phyloP scores from a whole-genome alignment of 2,329 filamentous ascomycete genomes.

The Allantophomopsis lycopodina region DNA sequence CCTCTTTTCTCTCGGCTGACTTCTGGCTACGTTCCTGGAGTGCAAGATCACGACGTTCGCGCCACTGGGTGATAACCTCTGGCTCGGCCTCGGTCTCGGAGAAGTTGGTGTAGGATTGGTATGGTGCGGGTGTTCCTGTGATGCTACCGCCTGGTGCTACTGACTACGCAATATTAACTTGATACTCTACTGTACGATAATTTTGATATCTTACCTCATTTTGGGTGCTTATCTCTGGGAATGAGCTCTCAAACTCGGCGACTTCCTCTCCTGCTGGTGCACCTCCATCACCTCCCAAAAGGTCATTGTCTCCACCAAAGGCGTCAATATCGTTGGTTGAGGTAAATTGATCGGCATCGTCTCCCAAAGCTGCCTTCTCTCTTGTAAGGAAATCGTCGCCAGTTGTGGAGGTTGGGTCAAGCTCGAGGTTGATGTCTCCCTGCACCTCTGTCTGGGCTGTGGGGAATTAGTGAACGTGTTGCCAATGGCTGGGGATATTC shows the following conservation, averaged over 20 bases:
- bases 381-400: conserved; percentile 80
- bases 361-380: conserved; percentile 80
- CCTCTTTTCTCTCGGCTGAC: conserved; percentile 67
- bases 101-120: conserved; percentile 12
- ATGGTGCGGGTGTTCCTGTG: conserved; percentile 41
- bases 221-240: conserved; percentile 58
- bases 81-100: conserved; percentile 65
- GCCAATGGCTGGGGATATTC: conserved; percentile 3
- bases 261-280: conserved; percentile 17
- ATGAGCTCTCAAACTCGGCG: conserved; percentile 68
- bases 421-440: conserved; percentile 27
- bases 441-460: conserved; percentile 56
- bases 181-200: not conserved
- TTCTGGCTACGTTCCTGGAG: conserved; percentile 76
- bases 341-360: conserved; percentile 84
- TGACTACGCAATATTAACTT: conserved; percentile 29
- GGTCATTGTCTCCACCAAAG: conserved; percentile 54
- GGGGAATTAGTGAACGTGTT: conserved; percentile 6
- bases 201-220: conserved; percentile 46
- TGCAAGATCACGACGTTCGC: conserved; percentile 72
- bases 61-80: conserved; percentile 83
- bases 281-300: conserved; percentile 36
- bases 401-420: conserved; percentile 41
- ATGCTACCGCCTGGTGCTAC: conserved; percentile 68
- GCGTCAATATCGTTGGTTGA: conserved; percentile 58